Evolutionary conservation across 768 basidiomycete species (phyloP).

Genomic region (Auricularia cornea): DNA sequence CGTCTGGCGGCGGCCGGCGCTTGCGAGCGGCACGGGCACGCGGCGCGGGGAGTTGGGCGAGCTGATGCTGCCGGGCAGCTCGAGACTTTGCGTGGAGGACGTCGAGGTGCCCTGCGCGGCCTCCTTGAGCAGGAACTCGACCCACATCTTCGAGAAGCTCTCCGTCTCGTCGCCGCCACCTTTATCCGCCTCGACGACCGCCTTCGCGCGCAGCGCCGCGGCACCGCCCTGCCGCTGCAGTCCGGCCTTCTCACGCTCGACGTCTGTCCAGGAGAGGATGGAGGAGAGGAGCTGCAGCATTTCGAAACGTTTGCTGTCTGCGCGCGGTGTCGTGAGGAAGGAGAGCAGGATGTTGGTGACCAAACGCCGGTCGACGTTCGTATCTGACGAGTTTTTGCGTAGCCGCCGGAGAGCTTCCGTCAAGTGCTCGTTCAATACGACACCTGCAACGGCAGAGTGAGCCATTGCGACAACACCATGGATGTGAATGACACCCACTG

Average conservation of each 20-base stretch:
- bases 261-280: constrained; percentile 87
- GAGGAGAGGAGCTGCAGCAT: constrained; percentile 86
- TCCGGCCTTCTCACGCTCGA: constrained; percentile 87
- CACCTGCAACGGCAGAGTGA: constrained; percentile 43
- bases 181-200: constrained; percentile 22
- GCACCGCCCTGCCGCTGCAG: constrained; percentile 46
- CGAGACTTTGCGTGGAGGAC: neutral
- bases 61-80: neutral
- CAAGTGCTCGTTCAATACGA: constrained; percentile 95
- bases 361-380: constrained; percentile 84
- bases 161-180: constrained; percentile 26
- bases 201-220: constrained; percentile 19
- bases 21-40: neutral
- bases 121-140: constrained; percentile 95
- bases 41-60: constrained; percentile 2
- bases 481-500: too few species aligned
- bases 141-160: constrained; percentile 88
- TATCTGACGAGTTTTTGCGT: constrained; percentile 71
- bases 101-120: constrained; percentile 44
- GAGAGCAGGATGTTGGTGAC: constrained; percentile 90
- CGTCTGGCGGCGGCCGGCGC: neutral
- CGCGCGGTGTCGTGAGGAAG: constrained; percentile 84
- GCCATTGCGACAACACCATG: too few species aligned
- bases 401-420: constrained; percentile 96
- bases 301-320: constrained; percentile 92